Base-by-base conservation (phyloP, 768 basidiomycete genomes). In the Heimioporus sp. region DNA sequence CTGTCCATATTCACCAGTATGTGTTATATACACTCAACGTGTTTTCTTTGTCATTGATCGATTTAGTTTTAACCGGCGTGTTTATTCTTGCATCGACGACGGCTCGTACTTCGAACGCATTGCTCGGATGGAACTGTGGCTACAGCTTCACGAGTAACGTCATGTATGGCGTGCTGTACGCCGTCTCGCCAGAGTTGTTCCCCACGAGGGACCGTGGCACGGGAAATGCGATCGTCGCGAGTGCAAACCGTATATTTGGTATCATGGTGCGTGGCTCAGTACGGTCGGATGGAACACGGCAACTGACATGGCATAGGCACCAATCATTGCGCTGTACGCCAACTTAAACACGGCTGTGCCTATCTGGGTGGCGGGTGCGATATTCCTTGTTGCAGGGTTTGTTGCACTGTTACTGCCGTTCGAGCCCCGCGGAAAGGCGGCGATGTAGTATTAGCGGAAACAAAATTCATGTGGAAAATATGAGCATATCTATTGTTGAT, bases 31-130 rank as follows among this genome's bases (percentile, higher is more conserved):
- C 24, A 5, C 11, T 4, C 5, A 2, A 21, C 6, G 12, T 20
- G 10, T 31, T 31, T 7, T 38, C 17, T 39, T 49, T 5, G 1
- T 3, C 34, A 24, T 15, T 51, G 12, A 55, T n/a, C 5, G 4
- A 1, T 3, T 48, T 55, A 73, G 73, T 76, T 19, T 65, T 80
- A 17, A 83, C 82, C 0, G 81, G 82, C 1, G 72, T 77, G 5
- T 84, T 84, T 66, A 76, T 85, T 50, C 80, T 81, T 51, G 78
- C 72, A 9, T 73, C 72, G 46, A 85, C 83, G 8, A 82, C 81
- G 0, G 78, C 82, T 8, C 74, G 79, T 24, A 74, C 75, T 3
- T 80, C 78, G 35, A 66, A 78, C 42, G 73, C 75, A 10, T 64
- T 84, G 10, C 74, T 85, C 8, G 80, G 73, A 16, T 82, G 79